phyloP scores from a whole-genome alignment of 495 filamentous ascomycete species.

The Diplogelasinospora grovesii region DNA sequence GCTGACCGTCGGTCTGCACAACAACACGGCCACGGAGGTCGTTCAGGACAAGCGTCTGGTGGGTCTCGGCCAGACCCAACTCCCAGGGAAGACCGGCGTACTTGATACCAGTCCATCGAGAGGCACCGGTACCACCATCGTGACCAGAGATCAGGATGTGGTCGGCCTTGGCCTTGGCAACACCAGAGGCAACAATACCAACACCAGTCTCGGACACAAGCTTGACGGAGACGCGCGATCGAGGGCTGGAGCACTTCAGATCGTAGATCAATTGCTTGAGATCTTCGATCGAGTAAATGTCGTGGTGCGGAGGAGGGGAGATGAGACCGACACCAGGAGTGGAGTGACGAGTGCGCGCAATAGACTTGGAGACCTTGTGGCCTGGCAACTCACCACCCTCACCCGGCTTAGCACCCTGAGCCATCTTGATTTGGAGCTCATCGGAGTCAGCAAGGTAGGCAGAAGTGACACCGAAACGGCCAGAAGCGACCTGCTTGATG shows the following conservation, averaged over 20 bases:
- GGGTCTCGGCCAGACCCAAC: slow-evolving; percentile 93
- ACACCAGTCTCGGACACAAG: slow-evolving; percentile 98
- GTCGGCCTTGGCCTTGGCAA: slow-evolving; percentile 97
- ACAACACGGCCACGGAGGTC: slow-evolving; percentile 94
- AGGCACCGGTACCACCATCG: slow-evolving; percentile 96
- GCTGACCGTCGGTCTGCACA: slow-evolving; percentile 95
- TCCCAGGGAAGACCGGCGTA: slow-evolving; percentile 99
- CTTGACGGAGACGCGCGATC: slow-evolving; percentile 94
- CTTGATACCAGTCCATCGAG: slow-evolving; percentile 99
- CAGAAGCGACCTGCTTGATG: slow-evolving; percentile 98
- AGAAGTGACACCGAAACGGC: slow-evolving; percentile 95
- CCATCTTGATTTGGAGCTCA: slow-evolving; percentile 99
- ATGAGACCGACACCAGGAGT: slow-evolving; percentile 97
- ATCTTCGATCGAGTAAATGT: slow-evolving; percentile 99
- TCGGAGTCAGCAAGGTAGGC: slow-evolving; percentile 98
- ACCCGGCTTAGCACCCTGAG: slow-evolving; percentile 96
- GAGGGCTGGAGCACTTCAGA: slow-evolving; percentile 94
- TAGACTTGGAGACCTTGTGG: slow-evolving; percentile 96
- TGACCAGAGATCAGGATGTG: slow-evolving; percentile 98
- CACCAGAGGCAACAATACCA: slow-evolving; percentile 96
- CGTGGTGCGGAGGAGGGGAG: slow-evolving; percentile 97
- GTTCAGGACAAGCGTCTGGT: slow-evolving; percentile 97
- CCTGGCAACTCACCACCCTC: slow-evolving; percentile 98
- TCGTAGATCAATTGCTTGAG: slow-evolving; percentile 99
- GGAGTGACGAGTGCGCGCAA: slow-evolving; percentile 95